Evolutionary conservation across 164 flowering plant genomes (phyloP).

Genomic region (Vitis vinifera): ASM3070453v1 NC_081812.1:19831001-19831500

Average conservation of each 20-base stretch:
- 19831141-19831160: constrained; percentile 12
- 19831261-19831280: constrained; percentile 63
- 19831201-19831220: constrained; percentile 93
- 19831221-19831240: constrained; percentile 86
- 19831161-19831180: constrained; percentile 97
- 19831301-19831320: constrained; percentile 89
- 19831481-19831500: too few species aligned
- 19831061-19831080: not conserved
- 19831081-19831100: not conserved
- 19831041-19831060: constrained; percentile 3
- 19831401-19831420: not conserved
- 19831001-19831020: constrained; percentile 80
- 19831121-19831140: not conserved
- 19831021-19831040: constrained; percentile 91
- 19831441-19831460: not conserved
- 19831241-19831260: constrained; percentile 94
- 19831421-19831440: not conserved
- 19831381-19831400: constrained; percentile 10
- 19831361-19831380: constrained; percentile 95
- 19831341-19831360: constrained; percentile 91
- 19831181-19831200: constrained; percentile 92
- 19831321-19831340: constrained; percentile 77
- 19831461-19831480: too few species aligned
- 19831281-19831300: constrained; percentile 80
- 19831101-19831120: not conserved